A percentile compares a stretch with the other conserved stretches of the same genome.
phyloP scores from a whole-genome alignment of 2,329 filamentous ascomycete genomes.

The Ceratocystis colombiana region DNA sequence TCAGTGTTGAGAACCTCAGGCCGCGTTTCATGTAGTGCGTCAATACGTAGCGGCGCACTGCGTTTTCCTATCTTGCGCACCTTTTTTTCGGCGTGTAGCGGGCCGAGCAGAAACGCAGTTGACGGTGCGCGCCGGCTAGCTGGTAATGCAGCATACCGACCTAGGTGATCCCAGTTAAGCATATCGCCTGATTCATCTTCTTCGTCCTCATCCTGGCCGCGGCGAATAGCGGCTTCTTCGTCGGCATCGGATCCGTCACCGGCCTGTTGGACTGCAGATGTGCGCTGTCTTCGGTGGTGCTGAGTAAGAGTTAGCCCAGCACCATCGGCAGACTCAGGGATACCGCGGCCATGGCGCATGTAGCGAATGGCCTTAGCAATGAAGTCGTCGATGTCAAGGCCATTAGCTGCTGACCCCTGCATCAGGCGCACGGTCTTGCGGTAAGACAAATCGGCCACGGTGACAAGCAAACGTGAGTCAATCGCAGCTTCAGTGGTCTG shows the following conservation, averaged over 20 bases:
- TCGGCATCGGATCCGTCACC: conserved; percentile 25
- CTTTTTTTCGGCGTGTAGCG: conserved; percentile 80
- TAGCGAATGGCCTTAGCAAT: conserved; percentile 80
- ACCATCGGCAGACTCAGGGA: conserved; percentile 39
- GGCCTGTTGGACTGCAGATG: conserved; percentile 30
- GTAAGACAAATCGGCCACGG: conserved; percentile 66
- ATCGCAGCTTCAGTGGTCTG: conserved; percentile 86
- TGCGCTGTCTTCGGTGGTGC: conserved; percentile 36
- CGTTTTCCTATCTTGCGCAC: conserved; percentile 60
- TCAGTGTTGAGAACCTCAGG: conserved; percentile 67
- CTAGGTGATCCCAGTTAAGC: conserved; percentile 78
- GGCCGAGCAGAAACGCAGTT: conserved; percentile 76
- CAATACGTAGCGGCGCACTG: conserved; percentile 57
- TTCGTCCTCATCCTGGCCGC: conserved; percentile 32
- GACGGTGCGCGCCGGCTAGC: conserved; percentile 64
- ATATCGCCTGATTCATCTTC: conserved; percentile 62
- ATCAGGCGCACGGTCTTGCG: conserved; percentile 67
- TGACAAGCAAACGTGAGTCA: conserved; percentile 77
- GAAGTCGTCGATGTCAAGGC: conserved; percentile 83
- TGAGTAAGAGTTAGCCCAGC: conserved; percentile 40
- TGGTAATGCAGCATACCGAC: conserved; percentile 64
- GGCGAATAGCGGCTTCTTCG: conserved; percentile 32
- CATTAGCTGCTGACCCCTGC: conserved; percentile 60
- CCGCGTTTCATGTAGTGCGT: conserved; percentile 57
- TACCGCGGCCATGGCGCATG: conserved; percentile 60